phyloP scores from a whole-genome alignment of 2,329 filamentous ascomycete species.

The Chaetomium sp. region DNA sequence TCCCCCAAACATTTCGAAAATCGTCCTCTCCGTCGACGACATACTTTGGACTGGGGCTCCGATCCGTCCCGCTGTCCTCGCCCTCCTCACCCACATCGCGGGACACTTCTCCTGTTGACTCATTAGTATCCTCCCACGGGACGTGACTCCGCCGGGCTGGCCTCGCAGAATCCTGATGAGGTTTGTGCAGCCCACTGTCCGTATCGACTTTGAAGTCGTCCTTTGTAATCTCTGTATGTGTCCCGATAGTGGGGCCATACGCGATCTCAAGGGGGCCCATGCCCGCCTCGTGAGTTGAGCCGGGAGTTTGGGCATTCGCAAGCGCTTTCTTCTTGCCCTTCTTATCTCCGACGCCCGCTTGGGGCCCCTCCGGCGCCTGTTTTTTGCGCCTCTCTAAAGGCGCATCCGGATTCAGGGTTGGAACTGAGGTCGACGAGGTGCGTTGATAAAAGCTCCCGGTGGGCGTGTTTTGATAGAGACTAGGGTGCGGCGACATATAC shows the following conservation, averaged over 20 bases:
- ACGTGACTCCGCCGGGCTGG: slow-evolving; percentile 14
- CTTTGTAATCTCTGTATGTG: slow-evolving; percentile 32
- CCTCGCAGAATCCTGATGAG: slow-evolving; percentile 24
- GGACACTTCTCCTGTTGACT: slow-evolving; percentile 19
- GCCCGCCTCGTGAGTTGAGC: slow-evolving; percentile 27
- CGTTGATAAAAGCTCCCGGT: slow-evolving; percentile 34
- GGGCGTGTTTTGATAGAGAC: slow-evolving; percentile 41
- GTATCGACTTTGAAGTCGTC: slow-evolving; percentile 37
- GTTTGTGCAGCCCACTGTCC: slow-evolving; percentile 30
- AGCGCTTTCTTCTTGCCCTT: slow-evolving; percentile 37
- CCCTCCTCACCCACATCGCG: slow-evolving; percentile 23
- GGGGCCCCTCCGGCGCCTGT: slow-evolving; percentile 33
- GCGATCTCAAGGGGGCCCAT: slow-evolving; percentile 38
- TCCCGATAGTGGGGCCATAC: slow-evolving; percentile 35
- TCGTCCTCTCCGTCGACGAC: slow-evolving; percentile 32
- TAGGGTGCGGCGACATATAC: slow-evolving; percentile 40
- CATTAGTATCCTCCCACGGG: slow-evolving; percentile 11
- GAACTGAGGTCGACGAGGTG: slow-evolving; percentile 31
- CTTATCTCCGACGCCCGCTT: slow-evolving; percentile 29
- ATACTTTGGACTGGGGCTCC: slow-evolving; percentile 24
- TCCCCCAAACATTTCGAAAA: slow-evolving; percentile 36
- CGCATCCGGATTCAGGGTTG: slow-evolving; percentile 31
- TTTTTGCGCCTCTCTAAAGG: slow-evolving; percentile 35
- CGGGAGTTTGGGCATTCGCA: slow-evolving; percentile 22
- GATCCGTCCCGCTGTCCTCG: slow-evolving; percentile 12